Base-by-base conservation (phyloP, 2,329 filamentous ascomycete genomes). In the Clonostachys sp. region DNA sequence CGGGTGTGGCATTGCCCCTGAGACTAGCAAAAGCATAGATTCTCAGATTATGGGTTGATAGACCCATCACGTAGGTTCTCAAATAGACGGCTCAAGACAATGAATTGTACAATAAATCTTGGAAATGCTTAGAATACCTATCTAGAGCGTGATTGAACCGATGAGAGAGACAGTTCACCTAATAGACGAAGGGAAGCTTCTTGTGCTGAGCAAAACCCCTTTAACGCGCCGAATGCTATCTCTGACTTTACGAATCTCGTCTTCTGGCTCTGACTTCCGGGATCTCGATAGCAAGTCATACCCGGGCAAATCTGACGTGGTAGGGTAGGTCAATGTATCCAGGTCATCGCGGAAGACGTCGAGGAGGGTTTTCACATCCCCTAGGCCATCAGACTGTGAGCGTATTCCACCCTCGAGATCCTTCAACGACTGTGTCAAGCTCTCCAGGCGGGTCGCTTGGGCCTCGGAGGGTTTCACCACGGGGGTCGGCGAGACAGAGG, bases 171-270 rank as follows among this genome's bases (percentile, higher is more conserved):
- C 9, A 30, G 24, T 3, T 39, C 17, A 39, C 36, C 36, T 20
- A 14, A 20, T 42, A 24, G 68, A 69, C 4, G 66, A 57, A n/a
- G 84, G 86, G 54, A 92, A 92, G 57, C 81, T 88, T 57, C 86
- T 80, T 5, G 88, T 80, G 58, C 83, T 89, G 48, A 95, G 65
- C 55, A 94, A 70, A 12, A 89, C 80, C 2, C 89, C 89, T 71
- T 95, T 95, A 40, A 94, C 80, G 48, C 86, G 78, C 53, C 89
- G 73, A 45, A 95, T 91, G 51, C 86, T 87, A 53, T 82, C 82
- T 67, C 87, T 88, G 17, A 88, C 74, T 60, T 80, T 82, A 52
- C 81, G 81, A 56, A 90, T 83, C 65, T 88, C 86, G 64, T 92
- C 87, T n/a, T n/a, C 36, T n/a, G 41, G 7, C 8, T 34, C 24